Base-by-base conservation (phyloP, 768 basidiomycete genomes). In the Termitomyces sp. region DNA sequence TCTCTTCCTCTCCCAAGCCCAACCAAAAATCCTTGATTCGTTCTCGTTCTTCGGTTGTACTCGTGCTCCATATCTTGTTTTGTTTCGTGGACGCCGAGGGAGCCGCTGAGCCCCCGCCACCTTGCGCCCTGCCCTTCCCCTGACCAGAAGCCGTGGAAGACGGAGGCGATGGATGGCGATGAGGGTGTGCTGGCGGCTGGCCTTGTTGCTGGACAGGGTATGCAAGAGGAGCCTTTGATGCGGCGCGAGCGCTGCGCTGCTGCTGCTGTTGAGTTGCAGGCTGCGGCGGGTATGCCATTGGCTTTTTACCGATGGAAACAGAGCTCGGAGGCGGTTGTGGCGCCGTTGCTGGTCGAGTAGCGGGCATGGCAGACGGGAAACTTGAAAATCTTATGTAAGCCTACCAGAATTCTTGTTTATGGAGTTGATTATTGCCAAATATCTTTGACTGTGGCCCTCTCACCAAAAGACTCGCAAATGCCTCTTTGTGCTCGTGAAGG, bases 1-100 rank as follows among this genome's bases (percentile, higher is more conserved):
- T 83, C 70, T 98, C 94, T 55, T 88, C 84, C 74, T 98, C 93
- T 28, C 83, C 83, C n/a, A 99, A 79, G 26, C 82, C 87, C 30
- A 98, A 83, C 97, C 96, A 99, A 71, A 98, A 99, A 65, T 93
- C 90, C 71, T 96, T 95, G 75, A 98, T 99, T 61, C 93, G 85
- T 70, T 98, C 95, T 32, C 97, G 82, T 72, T 98, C 96, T 70
- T 98, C 93, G 3, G 81, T 84, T 34, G 89, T 87, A 69, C 84
- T 91, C 55, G 92, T 96, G 66, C 87, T 90, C 94, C 94, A 98
- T 66, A 98, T 93, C 83, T 93, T 94, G 74, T 77, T 86, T 61
- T 79, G 81, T 65, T 74, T 82, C 74, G 68, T 59, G 69, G 73
- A 53, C 65, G 68, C 65, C 2, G 61, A 40, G n/a, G 49, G 19